Conservation (phyloP, 306 rosid genomes). For the Casuarina equisetifolia region DNA sequence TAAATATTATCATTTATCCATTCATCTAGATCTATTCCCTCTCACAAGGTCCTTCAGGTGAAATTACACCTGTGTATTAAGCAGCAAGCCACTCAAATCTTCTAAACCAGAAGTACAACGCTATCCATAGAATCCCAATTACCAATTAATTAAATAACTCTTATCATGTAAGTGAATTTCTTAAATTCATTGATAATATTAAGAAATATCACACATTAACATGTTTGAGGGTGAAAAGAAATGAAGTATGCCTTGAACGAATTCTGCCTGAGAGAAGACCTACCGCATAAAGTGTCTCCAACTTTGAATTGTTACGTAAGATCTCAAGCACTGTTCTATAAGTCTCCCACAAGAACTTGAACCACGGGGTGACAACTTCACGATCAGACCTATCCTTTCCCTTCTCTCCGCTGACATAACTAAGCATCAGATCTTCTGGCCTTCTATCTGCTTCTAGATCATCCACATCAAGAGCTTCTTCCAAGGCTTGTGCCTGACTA, state of each 20-base stretch:
- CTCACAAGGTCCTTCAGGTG: background rate
- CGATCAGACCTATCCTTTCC: conserved; percentile 95
- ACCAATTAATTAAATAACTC: background rate
- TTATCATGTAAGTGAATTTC: background rate
- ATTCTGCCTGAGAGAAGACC: background rate
- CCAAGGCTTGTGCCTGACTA: conserved; percentile 85
- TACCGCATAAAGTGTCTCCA: conserved; percentile 97
- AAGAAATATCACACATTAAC: background rate
- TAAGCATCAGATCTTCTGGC: conserved; percentile 95
- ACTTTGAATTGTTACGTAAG: conserved; percentile 82
- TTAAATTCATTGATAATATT: background rate
- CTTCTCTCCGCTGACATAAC: conserved; percentile 96
- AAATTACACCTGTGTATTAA: background rate
- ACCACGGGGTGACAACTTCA: conserved; percentile 97
- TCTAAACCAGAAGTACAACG: background rate
- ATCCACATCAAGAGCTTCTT: conserved; percentile 94
- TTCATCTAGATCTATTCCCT: background rate
- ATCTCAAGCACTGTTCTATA: conserved; percentile 97
- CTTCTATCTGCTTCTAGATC: conserved; percentile 96
- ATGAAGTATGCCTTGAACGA: background rate
- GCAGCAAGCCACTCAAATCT: background rate
- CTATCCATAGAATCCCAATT: background rate
- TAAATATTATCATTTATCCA: background rate
- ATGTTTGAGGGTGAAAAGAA: background rate
- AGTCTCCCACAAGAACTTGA: conserved; percentile 96